These are phyloP conservation scores for Starmerella khaoyaiensis DNA, from an alignment of 805 yeast genomes.

Conservation along the genomic window DNA sequence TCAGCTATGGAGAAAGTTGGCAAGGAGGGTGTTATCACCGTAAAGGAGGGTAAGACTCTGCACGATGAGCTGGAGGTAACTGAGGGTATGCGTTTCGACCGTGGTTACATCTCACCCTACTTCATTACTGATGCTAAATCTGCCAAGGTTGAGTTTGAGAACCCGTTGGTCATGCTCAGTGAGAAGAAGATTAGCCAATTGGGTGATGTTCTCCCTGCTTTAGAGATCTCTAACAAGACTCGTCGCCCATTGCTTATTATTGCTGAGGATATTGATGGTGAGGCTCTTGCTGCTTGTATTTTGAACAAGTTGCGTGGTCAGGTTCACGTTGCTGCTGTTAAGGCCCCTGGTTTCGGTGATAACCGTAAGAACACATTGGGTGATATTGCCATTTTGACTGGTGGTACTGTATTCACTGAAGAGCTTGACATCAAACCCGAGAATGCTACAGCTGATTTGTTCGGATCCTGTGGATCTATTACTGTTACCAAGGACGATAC, in stretches of 20 bases:
- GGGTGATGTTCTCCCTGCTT: slow-evolving; percentile 82
- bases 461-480: slow-evolving; percentile 85
- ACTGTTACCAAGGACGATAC: slow-evolving; percentile 94
- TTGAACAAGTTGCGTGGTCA: slow-evolving; percentile 96
- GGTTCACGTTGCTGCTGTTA: slow-evolving; percentile 93
- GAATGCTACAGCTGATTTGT: slow-evolving; percentile 74
- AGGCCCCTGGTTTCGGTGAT: slow-evolving; percentile 99
- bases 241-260: slow-evolving; percentile 87
- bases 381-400: slow-evolving; percentile 87
- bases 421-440: slow-evolving; percentile 93
- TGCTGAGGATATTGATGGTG: slow-evolving; percentile 96
- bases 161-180: slow-evolving; percentile 73
- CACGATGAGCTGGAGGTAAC: slow-evolving; percentile 94
- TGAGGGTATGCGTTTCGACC: slow-evolving; percentile 97
- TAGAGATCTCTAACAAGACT: slow-evolving; percentile 82
- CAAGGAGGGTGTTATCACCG: slow-evolving; percentile 96
- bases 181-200: slow-evolving; percentile 88
- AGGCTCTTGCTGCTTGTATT: slow-evolving; percentile 95
- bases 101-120: slow-evolving; percentile 94
- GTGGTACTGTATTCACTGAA: slow-evolving; percentile 79
- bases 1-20: slow-evolving; percentile 98
- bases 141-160: slow-evolving; percentile 90
- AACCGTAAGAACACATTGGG: slow-evolving; percentile 93
- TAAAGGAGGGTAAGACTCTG: slow-evolving; percentile 91
- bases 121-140: slow-evolving; percentile 84